Evolutionary conservation across 2,329 filamentous ascomycete genomes (phyloP), one percentile per base, ranked within the genome.

Genomic region (Calonectria multiphialidica): DNA sequence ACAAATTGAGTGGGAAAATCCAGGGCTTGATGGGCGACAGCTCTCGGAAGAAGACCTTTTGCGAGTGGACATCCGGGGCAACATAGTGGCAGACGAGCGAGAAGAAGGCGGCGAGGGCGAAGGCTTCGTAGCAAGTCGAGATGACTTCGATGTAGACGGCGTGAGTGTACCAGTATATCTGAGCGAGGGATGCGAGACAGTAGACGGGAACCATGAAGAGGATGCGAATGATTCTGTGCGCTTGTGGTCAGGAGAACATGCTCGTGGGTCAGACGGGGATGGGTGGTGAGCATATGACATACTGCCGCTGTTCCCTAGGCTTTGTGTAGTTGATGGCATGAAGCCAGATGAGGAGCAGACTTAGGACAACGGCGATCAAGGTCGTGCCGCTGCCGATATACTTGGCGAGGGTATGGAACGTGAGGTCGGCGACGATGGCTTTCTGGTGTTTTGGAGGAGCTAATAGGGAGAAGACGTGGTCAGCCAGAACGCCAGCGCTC

Each of bases 191-290:
- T 23, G 95, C 92, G 45, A 92, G 87, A 63, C 93, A 88, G 83
- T 97, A 97, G 73, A 97, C 88, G 45, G 95, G 95, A 62, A 97
- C 90, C 94, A 97, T 96, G 82, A 96, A 92, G 30, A 98, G 89
- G 76, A 98, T 96, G 61, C 95, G 94, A 78, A 97, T 96, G 79
- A 97, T 95, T 81, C 92, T 94, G 77, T 59, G 59, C 42, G 68
- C 23, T 61, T 25, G 23, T 10, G n/a, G 47, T 68, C 69, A 71
- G 61, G 33, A n/a, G 21, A 28, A 40, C 23, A 53, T 30, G 21
- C 5, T 63, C 21, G 25, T 45, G 63, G n/a, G 40, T 55, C 7
- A 42, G 16, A 47, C 7, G 35, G 23, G 25, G 13, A 8, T 8
- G 28, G 64, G 13, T 21, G 16, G 6, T 25, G 25, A 42, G 61